Evolutionary conservation across 495 filamentous ascomycete genomes (phyloP), one percentile per base, ranked within the genome.

Genomic region (Eremomyces bilateralis): DNA sequence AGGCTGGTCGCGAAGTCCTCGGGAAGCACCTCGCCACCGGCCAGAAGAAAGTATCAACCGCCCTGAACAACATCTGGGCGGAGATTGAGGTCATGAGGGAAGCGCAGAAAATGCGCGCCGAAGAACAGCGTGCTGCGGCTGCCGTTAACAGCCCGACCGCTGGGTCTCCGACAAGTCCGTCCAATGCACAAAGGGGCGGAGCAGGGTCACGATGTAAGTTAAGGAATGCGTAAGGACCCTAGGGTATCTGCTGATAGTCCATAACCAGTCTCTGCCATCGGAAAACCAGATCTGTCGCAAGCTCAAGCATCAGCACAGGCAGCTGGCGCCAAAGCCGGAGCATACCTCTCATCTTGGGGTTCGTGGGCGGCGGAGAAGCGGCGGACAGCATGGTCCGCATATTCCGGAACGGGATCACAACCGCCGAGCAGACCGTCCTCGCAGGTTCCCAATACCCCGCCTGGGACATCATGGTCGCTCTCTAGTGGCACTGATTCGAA

Each of bases 261-360:
- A 27, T 13, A 8, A 13, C 6, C 13, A 27, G 6, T 27, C 24
- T 6, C 24, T 27, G 24, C 24, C 6, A 42, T 43, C 18, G 36
- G 45, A 25, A 53, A 52, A 42, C 62, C 64, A 16, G 76, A 88
- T 42, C 46, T 73, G 10, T 54, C 58, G 6, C 67, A 73, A 42
- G 69, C 76, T 1, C 76, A 80, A 52, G 69, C 73, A 31, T 64
- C 73, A 3, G 65, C 72, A 11, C 64, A 62, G 37, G 71, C 71
- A 1, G 78, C 77, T 0, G 58, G 74, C 6, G 65, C 72, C 42
- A 75, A 73, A 41, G 85, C 85, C 6, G 67, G 80, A 13, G 76
- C 85, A 3, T 97, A 93, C 45, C 62, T 97, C 31, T 83, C 75
- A 33, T 90, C 81, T 18, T 95, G 90, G 90, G 74, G 83, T n/a